Base-by-base conservation (phyloP, 345 rosid genomes). In the Rhodamnia rubescens region DNA sequence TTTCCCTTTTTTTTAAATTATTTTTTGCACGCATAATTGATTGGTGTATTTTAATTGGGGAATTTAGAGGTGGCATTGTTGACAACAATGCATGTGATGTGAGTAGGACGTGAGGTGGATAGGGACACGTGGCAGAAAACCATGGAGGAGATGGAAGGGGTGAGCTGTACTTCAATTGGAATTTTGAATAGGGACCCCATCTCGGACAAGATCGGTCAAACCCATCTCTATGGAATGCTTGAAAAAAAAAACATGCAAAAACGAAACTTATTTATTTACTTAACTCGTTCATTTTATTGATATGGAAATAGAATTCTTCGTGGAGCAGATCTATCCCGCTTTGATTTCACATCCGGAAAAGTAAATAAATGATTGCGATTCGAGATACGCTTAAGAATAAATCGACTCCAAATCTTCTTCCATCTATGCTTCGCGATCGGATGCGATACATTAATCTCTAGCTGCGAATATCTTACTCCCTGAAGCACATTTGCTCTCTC, bases 351-450 rank as follows among this genome's bases (percentile, higher is more conserved):
- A 5, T 16, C n/a, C 24, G 9, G 2, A 1, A 29, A 61, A 4
- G 16, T 15, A 7, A 15, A 29, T 29, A 12, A 15, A 29, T 7
- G 0, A 29, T 64, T 1, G 18, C 11, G 11, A 16, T 27, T 14
- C 0, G 11, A 2, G 6, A 29, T 4, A 3, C 1, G 29, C 1
- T 1, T 15, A 0, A 0, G 36, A 15, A 29, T 29, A 32, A 64
- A 64, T 64, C 3, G 6, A 13, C 5, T 13, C 53, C 53, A 4
- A 51, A 51, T 51, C 53, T 51, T 51, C 11, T 27, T 6, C n/a
- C 4, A 54, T 54, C 9, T 4, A n/a, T 58, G 18, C 1, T 12
- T n/a, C 4, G 1, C 4, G 1, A 58, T 58, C 61, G 3, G 40
- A 36, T 2, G 2, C 2, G 40, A 36, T 36, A 57, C 26, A 57